phyloP scores from a whole-genome alignment of 2,329 filamentous ascomycete species.

The Trichoderma hamatum region DNA sequence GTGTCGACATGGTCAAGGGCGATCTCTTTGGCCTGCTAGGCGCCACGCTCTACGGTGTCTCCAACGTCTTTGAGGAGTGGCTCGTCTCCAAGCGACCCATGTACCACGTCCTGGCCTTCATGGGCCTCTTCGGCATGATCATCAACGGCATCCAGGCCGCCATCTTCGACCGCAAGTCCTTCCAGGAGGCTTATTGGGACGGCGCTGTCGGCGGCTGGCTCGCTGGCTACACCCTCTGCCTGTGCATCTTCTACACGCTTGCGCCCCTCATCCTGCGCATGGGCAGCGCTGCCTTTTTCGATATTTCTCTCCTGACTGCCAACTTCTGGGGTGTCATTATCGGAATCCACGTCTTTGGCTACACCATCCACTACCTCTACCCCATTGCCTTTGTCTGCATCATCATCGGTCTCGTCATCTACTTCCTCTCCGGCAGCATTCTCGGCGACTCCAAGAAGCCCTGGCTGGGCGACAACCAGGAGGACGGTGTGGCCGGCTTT shows the following conservation, averaged over 20 bases:
- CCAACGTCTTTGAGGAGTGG: slow-evolving; percentile 93
- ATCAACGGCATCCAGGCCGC: slow-evolving; percentile 91
- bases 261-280: slow-evolving; percentile 88
- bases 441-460: slow-evolving; percentile 91
- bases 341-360: slow-evolving; percentile 82
- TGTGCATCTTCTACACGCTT: slow-evolving; percentile 84
- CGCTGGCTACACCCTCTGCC: slow-evolving; percentile 82
- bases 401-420: slow-evolving; percentile 79
- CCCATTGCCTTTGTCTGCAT: slow-evolving; percentile 95
- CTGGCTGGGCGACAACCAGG: slow-evolving; percentile 88
- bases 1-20: slow-evolving; percentile 78
- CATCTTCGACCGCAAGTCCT: slow-evolving; percentile 84
- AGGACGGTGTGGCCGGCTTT: slow-evolving; percentile 74
- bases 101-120: slow-evolving; percentile 91
- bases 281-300: slow-evolving; percentile 91
- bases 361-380: slow-evolving; percentile 84
- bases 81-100: slow-evolving; percentile 83
- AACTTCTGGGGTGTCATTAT: slow-evolving; percentile 98
- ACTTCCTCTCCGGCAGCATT: slow-evolving; percentile 81
- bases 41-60: slow-evolving; percentile 87
- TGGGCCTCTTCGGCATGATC: slow-evolving; percentile 83
- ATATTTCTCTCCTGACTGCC: slow-evolving; percentile 88
- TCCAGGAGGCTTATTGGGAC: slow-evolving; percentile 67
- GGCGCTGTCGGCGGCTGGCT: slow-evolving; percentile 76
- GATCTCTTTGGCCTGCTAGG: slow-evolving; percentile 90